phyloP scores from a whole-genome alignment of 257 asterid genomes.

The Nemophila menziesii region DNA sequence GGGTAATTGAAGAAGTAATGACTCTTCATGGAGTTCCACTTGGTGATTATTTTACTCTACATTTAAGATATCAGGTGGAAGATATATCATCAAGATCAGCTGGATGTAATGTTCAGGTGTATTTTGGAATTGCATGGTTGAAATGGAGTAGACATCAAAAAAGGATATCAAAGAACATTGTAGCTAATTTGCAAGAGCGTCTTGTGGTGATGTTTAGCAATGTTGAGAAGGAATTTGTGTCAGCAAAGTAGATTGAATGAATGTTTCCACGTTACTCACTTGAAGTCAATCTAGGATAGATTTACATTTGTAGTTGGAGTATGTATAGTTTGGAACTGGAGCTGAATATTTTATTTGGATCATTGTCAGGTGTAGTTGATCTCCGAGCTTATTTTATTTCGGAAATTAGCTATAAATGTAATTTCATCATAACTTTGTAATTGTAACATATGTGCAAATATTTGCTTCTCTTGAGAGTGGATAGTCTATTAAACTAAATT shows the following conservation, averaged over 20 bases:
- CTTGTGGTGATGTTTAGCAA: slow-evolving; percentile 63
- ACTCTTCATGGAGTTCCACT: slow-evolving; percentile 94
- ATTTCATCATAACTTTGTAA: not conserved
- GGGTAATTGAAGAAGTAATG: slow-evolving; percentile 95
- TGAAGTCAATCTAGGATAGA: too few relatives aligned
- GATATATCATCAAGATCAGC: slow-evolving; percentile 55
- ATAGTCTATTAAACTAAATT: not conserved
- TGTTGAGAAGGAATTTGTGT: slow-evolving; percentile 80
- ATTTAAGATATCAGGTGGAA: slow-evolving; percentile 73
- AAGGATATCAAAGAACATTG: slow-evolving; percentile 70
- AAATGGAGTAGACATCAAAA: slow-evolving; percentile 65
- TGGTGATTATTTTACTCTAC: slow-evolving; percentile 86
- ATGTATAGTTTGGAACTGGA: not conserved
- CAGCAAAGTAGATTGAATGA: slow-evolving; percentile 19
- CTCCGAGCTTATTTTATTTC: not conserved
- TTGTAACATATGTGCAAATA: too few relatives aligned
- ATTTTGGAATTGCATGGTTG: slow-evolving; percentile 72
- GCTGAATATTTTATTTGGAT: not conserved
- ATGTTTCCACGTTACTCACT: not conserved
- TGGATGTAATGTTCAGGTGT: slow-evolving; percentile 74
- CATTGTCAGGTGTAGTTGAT: not conserved
- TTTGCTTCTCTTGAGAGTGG: not conserved
- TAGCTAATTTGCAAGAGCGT: slow-evolving; percentile 61
- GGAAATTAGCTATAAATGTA: not conserved
- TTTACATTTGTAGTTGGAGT: not conserved